These are phyloP conservation scores for Grosmannia serpens DNA, from an alignment of 2,329 filamentous ascomycete genomes.

Conservation along the genomic window DNA sequence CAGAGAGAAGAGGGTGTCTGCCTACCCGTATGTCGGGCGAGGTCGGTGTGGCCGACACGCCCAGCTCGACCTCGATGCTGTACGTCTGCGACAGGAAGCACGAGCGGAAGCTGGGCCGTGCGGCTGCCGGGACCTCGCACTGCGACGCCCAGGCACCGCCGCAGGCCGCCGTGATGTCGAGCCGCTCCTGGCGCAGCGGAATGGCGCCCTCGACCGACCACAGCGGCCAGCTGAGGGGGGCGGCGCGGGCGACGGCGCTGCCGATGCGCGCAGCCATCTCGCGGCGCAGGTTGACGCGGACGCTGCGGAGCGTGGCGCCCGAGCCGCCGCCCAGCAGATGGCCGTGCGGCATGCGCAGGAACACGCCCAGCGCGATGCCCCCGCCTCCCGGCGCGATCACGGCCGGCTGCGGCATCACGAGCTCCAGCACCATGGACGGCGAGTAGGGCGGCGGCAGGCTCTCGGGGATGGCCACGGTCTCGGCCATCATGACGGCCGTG, in stretches of 20 bases:
- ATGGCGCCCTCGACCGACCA: conserved; percentile 3
- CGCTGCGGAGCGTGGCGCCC: not conserved
- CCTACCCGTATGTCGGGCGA: not conserved
- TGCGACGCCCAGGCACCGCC: not conserved
- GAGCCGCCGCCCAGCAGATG: not conserved
- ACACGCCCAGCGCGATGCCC: not conserved
- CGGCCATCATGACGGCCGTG: not conserved
- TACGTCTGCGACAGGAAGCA: conserved; percentile 7
- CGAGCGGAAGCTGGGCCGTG: conserved; percentile 2
- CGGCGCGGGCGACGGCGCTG: not conserved
- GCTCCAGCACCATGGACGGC: conserved; percentile 5
- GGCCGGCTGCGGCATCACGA: conserved; percentile 4
- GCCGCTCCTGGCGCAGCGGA: conserved; percentile 1
- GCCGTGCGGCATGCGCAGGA: conserved; percentile 1
- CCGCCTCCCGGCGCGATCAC: not conserved
- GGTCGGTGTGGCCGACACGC: not conserved
- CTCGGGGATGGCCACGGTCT: not conserved
- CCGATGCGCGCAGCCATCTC: not conserved
- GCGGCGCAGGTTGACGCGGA: not conserved
- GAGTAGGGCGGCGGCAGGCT: conserved; percentile 7
- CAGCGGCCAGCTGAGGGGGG: conserved; percentile 1
- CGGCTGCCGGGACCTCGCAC: not conserved
- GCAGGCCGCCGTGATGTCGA: conserved; percentile 1
- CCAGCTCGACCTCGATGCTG: conserved; percentile 5
- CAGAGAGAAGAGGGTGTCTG: not conserved